phyloP scores from a whole-genome alignment of 331 rosid genomes.

The Rhamnella rubrinervis region DNA sequence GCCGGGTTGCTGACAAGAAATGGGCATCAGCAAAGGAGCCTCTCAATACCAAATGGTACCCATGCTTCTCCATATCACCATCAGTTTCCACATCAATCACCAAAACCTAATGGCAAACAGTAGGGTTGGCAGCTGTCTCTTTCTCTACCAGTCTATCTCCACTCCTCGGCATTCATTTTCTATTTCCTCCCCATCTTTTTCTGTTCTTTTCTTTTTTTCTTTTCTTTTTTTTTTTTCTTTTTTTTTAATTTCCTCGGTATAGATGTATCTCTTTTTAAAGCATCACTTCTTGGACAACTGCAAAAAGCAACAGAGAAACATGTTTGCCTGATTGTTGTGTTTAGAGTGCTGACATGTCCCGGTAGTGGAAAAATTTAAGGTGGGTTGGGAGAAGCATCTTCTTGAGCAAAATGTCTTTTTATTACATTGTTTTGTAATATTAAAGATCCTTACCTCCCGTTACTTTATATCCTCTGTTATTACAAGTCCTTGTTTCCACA shows the following conservation, averaged over 20 bases:
- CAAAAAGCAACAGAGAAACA: constrained; percentile 44
- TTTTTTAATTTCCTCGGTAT: constrained; percentile 28
- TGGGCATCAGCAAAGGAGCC: constrained; percentile 71
- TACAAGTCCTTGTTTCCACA: constrained; percentile 21
- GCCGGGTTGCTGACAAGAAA: constrained; percentile 60
- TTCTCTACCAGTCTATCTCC: constrained; percentile 20
- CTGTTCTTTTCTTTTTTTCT: no score
- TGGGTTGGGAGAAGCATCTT: constrained; percentile 40
- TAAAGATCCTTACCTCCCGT: constrained; percentile 24
- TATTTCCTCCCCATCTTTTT: no score
- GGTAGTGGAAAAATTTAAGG: constrained; percentile 14
- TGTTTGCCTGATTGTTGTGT: constrained; percentile 51
- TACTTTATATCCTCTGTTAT: constrained; percentile 14
- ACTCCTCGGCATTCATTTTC: constrained; percentile 22
- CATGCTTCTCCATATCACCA: constrained; percentile 86
- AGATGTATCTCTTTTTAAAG: constrained; percentile 55
- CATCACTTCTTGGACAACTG: constrained; percentile 57
- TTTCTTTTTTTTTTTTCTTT: no score
- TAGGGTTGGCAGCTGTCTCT: constrained; percentile 43
- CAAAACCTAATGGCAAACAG: constrained; percentile 74
- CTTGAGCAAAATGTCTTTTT: constrained; percentile 33
- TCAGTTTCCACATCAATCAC: constrained; percentile 64
- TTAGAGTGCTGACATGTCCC: constrained; percentile 35
- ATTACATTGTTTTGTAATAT: constrained; percentile 44
- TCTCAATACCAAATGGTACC: constrained; percentile 65